Evolutionary conservation across 768 basidiomycete genomes (phyloP).

Genomic region (Scleroderma citrinum): DNA sequence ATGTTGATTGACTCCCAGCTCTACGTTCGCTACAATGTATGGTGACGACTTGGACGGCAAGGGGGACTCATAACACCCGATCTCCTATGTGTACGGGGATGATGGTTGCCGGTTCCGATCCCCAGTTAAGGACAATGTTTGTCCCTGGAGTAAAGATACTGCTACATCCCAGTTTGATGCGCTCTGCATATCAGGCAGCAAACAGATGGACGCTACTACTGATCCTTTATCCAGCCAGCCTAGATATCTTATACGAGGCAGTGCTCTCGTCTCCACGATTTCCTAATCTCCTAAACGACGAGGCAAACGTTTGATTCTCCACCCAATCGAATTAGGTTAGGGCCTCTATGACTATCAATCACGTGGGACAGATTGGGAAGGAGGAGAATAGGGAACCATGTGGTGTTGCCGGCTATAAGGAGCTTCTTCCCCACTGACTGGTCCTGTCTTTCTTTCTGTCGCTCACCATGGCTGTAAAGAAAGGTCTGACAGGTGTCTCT

Average conservation of each 20-base stretch:
- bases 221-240: neutral
- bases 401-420: neutral
- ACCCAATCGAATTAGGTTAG: neutral
- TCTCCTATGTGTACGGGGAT: too few relatives aligned
- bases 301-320: neutral
- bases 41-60: too few relatives aligned
- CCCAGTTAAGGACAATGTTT: too few relatives aligned
- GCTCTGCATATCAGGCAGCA: neutral
- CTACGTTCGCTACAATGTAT: too few relatives aligned
- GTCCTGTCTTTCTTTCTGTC: neutral
- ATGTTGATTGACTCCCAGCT: too few relatives aligned
- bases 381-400: too few relatives aligned
- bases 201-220: neutral
- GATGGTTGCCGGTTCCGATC: too few relatives aligned
- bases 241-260: neutral
- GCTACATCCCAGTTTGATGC: neutral
- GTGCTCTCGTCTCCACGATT: neutral
- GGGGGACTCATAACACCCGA: too few relatives aligned
- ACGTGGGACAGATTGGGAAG: too few relatives aligned
- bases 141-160: too few relatives aligned
- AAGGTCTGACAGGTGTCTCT: constrained; percentile 50
- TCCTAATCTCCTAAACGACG: too few relatives aligned
- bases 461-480: constrained; percentile 6
- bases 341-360: too few relatives aligned
- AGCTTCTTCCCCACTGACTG: neutral